These are phyloP conservation scores for Neopestalotiopsis sp. DNA, from an alignment of 2,329 filamentous ascomycete genomes.

Conservation along the genomic window DNA sequence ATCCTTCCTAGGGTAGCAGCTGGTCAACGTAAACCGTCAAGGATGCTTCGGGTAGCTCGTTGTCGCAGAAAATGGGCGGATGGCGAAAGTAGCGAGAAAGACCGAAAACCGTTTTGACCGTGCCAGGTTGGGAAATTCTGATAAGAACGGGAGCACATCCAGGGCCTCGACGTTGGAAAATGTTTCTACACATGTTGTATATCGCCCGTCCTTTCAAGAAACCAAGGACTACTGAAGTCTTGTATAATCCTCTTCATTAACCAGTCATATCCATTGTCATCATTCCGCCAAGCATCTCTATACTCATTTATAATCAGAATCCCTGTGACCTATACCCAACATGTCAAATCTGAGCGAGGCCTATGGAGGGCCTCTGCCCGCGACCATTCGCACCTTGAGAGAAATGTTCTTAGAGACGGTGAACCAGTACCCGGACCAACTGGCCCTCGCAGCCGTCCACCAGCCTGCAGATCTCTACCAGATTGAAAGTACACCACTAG, in stretches of 20 bases:
- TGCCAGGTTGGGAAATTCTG: background rate
- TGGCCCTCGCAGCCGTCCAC: constrained; percentile 17
- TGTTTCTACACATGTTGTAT: background rate
- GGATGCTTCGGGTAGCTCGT: background rate
- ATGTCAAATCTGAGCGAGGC: constrained; percentile 16
- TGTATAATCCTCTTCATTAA: background rate
- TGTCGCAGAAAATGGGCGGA: background rate
- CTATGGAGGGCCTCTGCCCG: background rate
- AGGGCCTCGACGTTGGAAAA: background rate
- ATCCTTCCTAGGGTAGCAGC: background rate
- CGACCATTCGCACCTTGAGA: background rate
- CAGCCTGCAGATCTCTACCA: constrained; percentile 10
- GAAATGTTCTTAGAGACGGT: constrained; percentile 15
- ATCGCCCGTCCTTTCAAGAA: background rate
- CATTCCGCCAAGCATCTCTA: background rate
- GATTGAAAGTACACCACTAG: constrained; percentile 8
- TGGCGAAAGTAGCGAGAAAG: background rate
- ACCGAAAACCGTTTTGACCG: background rate
- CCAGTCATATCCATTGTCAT: background rate
- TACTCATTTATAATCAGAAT: background rate
- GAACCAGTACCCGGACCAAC: constrained; percentile 6
- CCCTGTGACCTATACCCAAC: background rate
- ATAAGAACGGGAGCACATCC: background rate
- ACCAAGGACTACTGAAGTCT: background rate
- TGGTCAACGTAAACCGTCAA: background rate